Evolutionary conservation across 306 rosid species (phyloP).

Genomic region (Citrullus amarus): DNA sequence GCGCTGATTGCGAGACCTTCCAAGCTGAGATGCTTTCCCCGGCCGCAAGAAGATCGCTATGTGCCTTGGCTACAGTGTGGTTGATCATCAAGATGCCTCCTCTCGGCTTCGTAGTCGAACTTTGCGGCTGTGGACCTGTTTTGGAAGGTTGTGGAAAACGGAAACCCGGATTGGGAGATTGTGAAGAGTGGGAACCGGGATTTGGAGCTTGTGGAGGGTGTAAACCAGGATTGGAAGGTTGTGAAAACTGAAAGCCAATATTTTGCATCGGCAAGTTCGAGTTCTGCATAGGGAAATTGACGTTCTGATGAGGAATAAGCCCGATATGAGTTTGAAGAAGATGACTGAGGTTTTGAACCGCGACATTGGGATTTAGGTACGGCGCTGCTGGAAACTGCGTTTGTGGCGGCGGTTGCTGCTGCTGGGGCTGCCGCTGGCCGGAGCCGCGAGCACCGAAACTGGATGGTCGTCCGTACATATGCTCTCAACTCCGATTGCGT

Average conservation of each 20-base stretch:
- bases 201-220: not conserved
- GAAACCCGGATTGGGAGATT: not conserved
- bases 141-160: not conserved
- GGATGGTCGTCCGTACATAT: conserved; percentile 27
- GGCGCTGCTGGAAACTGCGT: conserved; percentile 2
- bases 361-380: not conserved
- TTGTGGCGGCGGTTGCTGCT: conserved; percentile 8
- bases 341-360: not conserved
- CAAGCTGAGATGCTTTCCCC: conserved; percentile 54
- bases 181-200: not conserved
- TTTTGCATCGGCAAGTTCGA: conserved; percentile 18
- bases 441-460: conserved; percentile 14
- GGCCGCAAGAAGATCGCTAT: conserved; percentile 25
- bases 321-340: not conserved
- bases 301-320: conserved; percentile 9
- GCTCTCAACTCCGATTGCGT: not conserved
- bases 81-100: conserved; percentile 21
- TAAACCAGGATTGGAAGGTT: not conserved
- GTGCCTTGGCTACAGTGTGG: conserved; percentile 34
- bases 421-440: conserved; percentile 15
- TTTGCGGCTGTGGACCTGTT: conserved; percentile 1
- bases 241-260: not conserved
- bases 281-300: conserved; percentile 17
- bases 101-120: conserved; percentile 10
- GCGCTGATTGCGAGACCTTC: conserved; percentile 53